A percentile compares a stretch with the other conserved stretches of the same genome.
phyloP scores from a whole-genome alignment of 2,329 filamentous ascomycete species.

The Arthrobotrys entomopaga region DNA sequence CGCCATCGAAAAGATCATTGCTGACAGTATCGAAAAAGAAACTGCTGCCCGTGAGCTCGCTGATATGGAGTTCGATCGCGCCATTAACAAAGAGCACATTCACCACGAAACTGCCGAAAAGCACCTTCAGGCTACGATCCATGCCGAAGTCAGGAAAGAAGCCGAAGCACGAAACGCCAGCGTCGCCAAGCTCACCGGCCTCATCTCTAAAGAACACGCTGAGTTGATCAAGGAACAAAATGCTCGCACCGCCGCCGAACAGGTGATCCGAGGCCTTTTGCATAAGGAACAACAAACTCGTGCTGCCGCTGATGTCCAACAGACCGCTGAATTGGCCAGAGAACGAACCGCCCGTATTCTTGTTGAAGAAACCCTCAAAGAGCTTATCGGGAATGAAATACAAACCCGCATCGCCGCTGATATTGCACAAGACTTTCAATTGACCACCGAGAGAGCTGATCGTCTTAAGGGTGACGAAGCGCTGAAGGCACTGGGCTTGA shows the following conservation, averaged over 20 bases:
- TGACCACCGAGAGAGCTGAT: too few relatives aligned
- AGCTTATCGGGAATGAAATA: neutral
- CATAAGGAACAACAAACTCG: neutral
- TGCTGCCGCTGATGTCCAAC: neutral
- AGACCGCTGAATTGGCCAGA: neutral
- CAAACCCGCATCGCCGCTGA: neutral
- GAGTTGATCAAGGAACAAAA: neutral
- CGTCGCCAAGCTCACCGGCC: neutral
- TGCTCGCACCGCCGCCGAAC: neutral
- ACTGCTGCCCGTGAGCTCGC: neutral
- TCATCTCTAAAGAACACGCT: neutral
- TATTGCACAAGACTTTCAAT: too few relatives aligned
- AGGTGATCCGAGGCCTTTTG: neutral
- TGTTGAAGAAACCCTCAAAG: neutral
- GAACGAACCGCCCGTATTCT: neutral
- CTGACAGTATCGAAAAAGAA: neutral
- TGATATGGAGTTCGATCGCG: neutral
- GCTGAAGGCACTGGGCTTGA: too few relatives aligned
- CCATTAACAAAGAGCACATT: neutral
- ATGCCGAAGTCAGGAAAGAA: neutral
- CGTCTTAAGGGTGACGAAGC: too few relatives aligned
- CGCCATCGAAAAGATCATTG: neutral
- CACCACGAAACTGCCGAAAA: neutral
- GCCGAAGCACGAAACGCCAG: neutral
- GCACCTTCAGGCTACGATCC: neutral